Base-by-base conservation (phyloP, 108 stramenopile species). In the Pseudonitzschia multistriata region DNA sequence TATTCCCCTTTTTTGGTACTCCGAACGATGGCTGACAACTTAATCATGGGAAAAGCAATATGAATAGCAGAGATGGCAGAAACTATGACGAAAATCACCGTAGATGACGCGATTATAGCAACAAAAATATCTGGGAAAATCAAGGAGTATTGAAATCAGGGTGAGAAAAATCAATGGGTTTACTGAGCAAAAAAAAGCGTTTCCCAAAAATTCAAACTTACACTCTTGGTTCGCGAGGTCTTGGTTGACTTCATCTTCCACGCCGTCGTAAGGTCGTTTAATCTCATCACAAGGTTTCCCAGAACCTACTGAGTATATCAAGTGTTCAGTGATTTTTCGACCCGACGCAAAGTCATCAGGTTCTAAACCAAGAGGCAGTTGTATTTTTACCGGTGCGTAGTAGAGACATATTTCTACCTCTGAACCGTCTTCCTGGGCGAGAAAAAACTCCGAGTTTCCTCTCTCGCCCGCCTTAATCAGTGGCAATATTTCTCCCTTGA, bases 251-350 rank as follows among this genome's bases (percentile, higher is more conserved):
- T 29, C 35, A 19, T 60, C 59, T 33, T 60, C 59, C n/a, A 60
- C 31, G 19, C 35, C 35, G 19, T 60, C 59, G 19, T 35, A 60
- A 29, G 59, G 59, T 21, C 31, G 8, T 19, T 36, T 33, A 29
- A 60, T 35, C 19, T 60, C 59, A 29, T 33, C 59, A 13, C 59
- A 60, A 3, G 59, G 59, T 30, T 62, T 64, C 52, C 71, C 76
- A 22, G 77, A 8, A 30, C 49, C 77, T 25, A 82, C 11, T 30
- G 78, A 78, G 42, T 79, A 79, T 8, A 82, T 59, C 21, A 79
- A 17, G 30, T 35, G 33, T 15, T 59, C 37, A 15, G 73, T 27
- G 14, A 15, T 35, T 21, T 64, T 25, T 14, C 75, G 74, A 31
- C 77, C 77, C 21, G 59, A 27, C 7, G 70, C 17, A 27, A 76